Evolutionary conservation across 495 filamentous ascomycete genomes (phyloP).

Genomic region (Penicillium antarcticum): DNA sequence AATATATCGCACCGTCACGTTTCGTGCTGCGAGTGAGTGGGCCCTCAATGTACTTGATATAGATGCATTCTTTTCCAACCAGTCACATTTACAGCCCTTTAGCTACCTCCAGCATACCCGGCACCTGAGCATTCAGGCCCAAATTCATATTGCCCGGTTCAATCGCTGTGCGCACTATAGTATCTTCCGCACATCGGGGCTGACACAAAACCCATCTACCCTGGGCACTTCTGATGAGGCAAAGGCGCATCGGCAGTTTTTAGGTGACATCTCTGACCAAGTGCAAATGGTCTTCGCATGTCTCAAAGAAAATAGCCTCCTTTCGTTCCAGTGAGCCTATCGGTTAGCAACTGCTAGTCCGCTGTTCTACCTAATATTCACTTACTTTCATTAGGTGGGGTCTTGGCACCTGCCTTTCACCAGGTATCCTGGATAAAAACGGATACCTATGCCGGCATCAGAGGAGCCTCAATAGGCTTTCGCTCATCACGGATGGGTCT

Average conservation of each 20-base stretch:
- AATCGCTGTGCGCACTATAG: conserved; percentile 9
- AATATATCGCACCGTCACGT: conserved; percentile 1
- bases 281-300: not conserved
- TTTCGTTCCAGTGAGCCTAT: conserved; percentile 3
- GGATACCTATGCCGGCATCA: conserved; percentile 6
- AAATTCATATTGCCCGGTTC: conserved; percentile 6
- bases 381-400: conserved; percentile 5
- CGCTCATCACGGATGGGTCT: conserved; percentile 9
- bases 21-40: not conserved
- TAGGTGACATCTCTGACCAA: conserved; percentile 5
- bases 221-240: conserved; percentile 7
- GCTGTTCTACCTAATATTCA: not conserved
- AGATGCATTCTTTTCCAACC: conserved; percentile 3
- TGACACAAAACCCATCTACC: not conserved
- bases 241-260: conserved; percentile 9
- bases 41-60: conserved; percentile 5
- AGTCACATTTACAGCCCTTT: not conserved
- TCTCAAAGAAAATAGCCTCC: conserved; percentile 3
- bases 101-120: not conserved
- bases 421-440: conserved; percentile 6
- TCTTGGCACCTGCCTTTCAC: conserved; percentile 12
- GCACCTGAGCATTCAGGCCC: conserved; percentile 1
- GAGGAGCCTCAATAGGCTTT: not conserved
- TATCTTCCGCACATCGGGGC: not conserved
- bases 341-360: too few species aligned